Evolutionary conservation across 176 grass and related monocot genomes (phyloP), one percentile per base, ranked within the genome.

Genomic region (Bolboschoenus planiculmis): DNA sequence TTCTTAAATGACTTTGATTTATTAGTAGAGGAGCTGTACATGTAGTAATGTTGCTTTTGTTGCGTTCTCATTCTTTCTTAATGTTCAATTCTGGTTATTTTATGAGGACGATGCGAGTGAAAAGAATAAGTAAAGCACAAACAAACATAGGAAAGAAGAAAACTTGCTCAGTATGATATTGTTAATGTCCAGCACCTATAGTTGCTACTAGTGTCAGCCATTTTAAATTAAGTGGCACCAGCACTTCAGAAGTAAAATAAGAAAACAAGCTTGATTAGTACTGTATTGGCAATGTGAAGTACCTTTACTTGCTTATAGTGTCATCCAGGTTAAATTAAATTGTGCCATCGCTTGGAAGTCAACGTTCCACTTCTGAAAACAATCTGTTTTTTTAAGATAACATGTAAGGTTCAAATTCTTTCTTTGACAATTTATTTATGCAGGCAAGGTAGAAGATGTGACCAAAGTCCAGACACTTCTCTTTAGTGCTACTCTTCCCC

Each of bases 401-500:
- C 82, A 9, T 56, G 9, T n/a, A 47, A 34, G 34, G 56, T 8
- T 57, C n/a, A 30, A 42, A 74, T 78, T 56, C 47, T 82, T 73
- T 54, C 13, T 85, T 53, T 50, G 44, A 42, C 82, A 81, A 54
- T 56, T 53, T 3, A 44, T 81, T 59, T 75, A 58, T 91, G 23
- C 78, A 99, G 93, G 92, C 47, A 99, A 99, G 43, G 97, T 99
- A 84, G 87, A 87, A 57, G 91, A 99, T 85, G 91, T 82, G 37
- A 93, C 86, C 16, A 99, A 99, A 93, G 97, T 96, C 46, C 93
- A 99, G 56, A 99, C 97, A 21, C 97, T 99, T 87, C 89, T 99
- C 7, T 95, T 99, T 68, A 99, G 96, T 88, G 96, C 96, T 59
- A 99, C 96, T 85, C 83, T 99, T 13, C 96, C 96, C 3, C 85